Evolutionary conservation across 169 alveolate species (phyloP).

Genomic region (Plasmodium gaboni): DNA sequence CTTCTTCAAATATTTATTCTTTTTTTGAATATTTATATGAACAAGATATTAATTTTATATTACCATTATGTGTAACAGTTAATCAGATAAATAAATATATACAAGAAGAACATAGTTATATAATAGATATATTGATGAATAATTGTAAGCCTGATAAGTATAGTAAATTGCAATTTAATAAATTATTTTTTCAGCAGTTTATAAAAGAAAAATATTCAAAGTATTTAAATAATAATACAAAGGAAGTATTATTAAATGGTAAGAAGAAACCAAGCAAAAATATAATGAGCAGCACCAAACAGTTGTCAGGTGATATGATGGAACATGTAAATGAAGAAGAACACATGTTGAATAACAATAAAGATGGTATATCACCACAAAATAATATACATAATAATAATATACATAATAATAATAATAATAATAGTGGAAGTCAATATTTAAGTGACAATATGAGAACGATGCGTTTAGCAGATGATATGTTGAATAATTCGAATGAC

Average conservation of each 20-base stretch:
- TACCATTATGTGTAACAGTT: constrained; percentile 70
- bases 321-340: too few species aligned
- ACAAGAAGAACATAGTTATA: constrained; percentile 49
- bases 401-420: too few species aligned
- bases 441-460: too few species aligned
- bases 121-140: constrained; percentile 36
- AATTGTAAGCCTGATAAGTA: constrained; percentile 10
- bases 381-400: too few species aligned
- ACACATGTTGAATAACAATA: too few species aligned
- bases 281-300: too few species aligned
- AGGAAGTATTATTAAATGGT: not conserved
- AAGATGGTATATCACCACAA: too few species aligned
- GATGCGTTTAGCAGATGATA: too few species aligned
- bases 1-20: constrained; percentile 70
- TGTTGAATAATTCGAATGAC: too few species aligned
- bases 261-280: not conserved
- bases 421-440: too few species aligned
- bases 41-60: constrained; percentile 43
- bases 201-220: constrained; percentile 49
- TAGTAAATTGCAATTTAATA: constrained; percentile 21
- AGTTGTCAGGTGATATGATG: too few species aligned
- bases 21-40: constrained; percentile 67
- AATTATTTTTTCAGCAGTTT: constrained; percentile 36
- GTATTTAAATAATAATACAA: constrained; percentile 7
- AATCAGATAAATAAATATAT: constrained; percentile 67